A percentile compares a stretch with the other conserved stretches of the same genome.
phyloP scores from a whole-genome alignment of 495 filamentous ascomycete genomes.

The Xylaria cubensis region DNA sequence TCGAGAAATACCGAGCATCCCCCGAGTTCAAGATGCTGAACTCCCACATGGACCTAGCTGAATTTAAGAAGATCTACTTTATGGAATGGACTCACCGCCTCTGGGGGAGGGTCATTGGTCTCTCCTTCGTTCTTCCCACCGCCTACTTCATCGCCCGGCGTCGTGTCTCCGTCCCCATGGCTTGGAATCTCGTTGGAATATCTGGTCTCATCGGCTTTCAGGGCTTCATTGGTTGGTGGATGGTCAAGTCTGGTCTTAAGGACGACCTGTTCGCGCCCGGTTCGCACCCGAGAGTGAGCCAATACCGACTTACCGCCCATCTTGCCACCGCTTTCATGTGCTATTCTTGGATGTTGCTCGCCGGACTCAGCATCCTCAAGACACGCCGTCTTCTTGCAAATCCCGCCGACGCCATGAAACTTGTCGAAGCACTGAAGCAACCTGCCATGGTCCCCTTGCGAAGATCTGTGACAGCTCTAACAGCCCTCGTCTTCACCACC shows the following conservation, averaged over 20 bases:
- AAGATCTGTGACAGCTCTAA: constrained; percentile 72
- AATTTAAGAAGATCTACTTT: constrained; percentile 98
- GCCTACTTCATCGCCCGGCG: constrained; percentile 86
- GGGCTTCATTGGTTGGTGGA: constrained; percentile 97
- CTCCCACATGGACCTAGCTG: constrained; percentile 84
- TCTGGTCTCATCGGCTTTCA: constrained; percentile 91
- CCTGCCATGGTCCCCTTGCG: constrained; percentile 76
- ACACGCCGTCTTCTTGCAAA: constrained; percentile 71
- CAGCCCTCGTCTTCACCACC: constrained; percentile 81
- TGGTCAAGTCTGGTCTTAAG: constrained; percentile 94
- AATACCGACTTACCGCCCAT: constrained; percentile 91
- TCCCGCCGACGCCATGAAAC: constrained; percentile 60
- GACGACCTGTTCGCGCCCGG: constrained; percentile 94
- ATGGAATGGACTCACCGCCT: constrained; percentile 99
- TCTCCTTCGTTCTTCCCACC: constrained; percentile 87
- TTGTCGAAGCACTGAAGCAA: constrained; percentile 64
- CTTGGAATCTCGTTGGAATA: constrained; percentile 78
- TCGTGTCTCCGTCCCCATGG: constrained; percentile 79
- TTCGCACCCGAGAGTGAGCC: constrained; percentile 86
- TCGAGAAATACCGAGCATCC: constrained; percentile 85
- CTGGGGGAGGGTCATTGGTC: constrained; percentile 91
- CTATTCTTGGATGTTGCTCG: constrained; percentile 93
- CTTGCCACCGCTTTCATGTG: constrained; percentile 87
- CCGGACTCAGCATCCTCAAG: constrained; percentile 83
- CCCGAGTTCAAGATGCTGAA: constrained; percentile 93